Base-by-base conservation (phyloP, 2,329 filamentous ascomycete genomes). In the Diaporthe helianthi region DNA sequence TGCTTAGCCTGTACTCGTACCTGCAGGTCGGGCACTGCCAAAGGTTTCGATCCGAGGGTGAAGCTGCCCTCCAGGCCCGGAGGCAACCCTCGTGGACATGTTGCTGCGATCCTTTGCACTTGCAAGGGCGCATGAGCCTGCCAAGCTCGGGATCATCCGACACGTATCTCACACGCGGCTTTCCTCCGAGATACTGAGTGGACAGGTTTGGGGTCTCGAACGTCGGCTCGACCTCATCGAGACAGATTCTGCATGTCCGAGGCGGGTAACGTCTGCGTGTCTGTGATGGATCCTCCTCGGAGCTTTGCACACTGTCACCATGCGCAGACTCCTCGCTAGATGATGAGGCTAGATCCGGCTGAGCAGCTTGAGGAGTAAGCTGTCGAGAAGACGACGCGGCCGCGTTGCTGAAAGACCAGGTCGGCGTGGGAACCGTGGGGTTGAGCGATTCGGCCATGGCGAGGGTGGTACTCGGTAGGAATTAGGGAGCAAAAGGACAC, bases 11-110 rank as follows among this genome's bases (percentile, higher is more conserved):
- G 80, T 98, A 98, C 73, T 87, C 85, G 80, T 96, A 98, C 41
- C 89, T 86, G 80, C 95, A 98, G 0, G 93, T 97, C 24, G 92
- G 92, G 76, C 95, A 98, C 75, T 92, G 87, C 88, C 91, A 97
- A 78, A 90, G 97, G 74, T 94, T 93, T 68, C 92, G 87, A 38
- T 83, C 85, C 76, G 80, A 76, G 0, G 92, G 91, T 76, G 93
- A 89, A 52, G 92, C 87, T 72, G 90, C 86, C 74, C 96, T 89
- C 93, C 94, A 98, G 13, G 88, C 85, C 75, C 92, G 89, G 60
- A 99, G 84, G 77, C 96, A 99, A 36, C 90, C 92, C 79, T 98
- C 93, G 79, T 99, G 96, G 29, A 98, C 94, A 80, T 97, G 98
- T 81, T 93, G 93, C 74, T 95, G 93, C 47, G 92, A 93, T 65